phyloP scores from a whole-genome alignment of 345 rosid species.

The Raphanus sativus region DNA sequence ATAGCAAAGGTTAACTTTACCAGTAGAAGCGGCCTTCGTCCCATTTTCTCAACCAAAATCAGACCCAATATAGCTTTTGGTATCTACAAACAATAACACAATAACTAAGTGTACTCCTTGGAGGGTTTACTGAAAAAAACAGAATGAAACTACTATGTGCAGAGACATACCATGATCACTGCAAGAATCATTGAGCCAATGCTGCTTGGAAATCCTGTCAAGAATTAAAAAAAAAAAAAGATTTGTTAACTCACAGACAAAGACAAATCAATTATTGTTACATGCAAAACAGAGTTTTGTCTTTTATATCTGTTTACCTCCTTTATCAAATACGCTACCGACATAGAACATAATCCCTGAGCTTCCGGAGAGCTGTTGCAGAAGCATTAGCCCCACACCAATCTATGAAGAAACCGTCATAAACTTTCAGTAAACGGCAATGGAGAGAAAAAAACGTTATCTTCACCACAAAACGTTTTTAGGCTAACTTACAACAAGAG shows the following conservation, averaged over 20 bases:
- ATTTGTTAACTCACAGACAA: conserved; percentile 9
- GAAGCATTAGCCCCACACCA: conserved; percentile 53
- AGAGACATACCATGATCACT: conserved; percentile 43
- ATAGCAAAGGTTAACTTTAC: conserved; percentile 18
- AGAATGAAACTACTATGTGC: neutral
- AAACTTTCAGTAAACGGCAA: conserved; percentile 34
- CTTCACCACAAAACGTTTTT: neutral
- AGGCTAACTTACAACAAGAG: conserved; percentile 43
- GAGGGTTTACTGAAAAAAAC: neutral
- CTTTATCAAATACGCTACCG: conserved; percentile 42
- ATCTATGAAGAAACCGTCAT: conserved; percentile 37
- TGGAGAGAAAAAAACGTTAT: neutral
- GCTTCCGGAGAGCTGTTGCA: conserved; percentile 49
- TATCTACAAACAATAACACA: conserved; percentile 32
- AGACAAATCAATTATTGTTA: neutral
- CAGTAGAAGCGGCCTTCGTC: conserved; percentile 52
- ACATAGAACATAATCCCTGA: conserved; percentile 40
- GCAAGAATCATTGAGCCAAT: conserved; percentile 44
- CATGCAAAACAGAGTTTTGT: conserved; percentile 3
- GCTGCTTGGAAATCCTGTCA: conserved; percentile 41
- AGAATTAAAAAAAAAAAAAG: neutral
- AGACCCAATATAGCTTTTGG: conserved; percentile 29
- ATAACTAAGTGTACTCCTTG: neutral
- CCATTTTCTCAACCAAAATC: conserved; percentile 47
- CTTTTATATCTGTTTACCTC: conserved; percentile 41